Evolutionary conservation across 352 stramenopile species (phyloP).

Genomic region (Phytophthora constricta): DNA sequence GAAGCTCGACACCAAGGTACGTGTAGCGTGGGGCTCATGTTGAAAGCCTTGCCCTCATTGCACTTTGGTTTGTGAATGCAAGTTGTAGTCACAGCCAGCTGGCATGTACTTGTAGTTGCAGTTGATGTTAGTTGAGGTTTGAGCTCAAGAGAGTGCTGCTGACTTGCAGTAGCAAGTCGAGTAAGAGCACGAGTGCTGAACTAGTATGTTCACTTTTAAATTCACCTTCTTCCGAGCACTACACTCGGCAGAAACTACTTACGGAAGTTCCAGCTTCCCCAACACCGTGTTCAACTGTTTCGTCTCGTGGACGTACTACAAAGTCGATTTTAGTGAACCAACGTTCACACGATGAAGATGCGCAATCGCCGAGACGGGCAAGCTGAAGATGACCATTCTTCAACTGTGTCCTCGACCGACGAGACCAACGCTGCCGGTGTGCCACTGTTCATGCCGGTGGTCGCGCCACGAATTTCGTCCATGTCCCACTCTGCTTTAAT

Average conservation of each 20-base stretch:
- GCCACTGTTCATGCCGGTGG: conserved; percentile 10
- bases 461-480: conserved; percentile 3
- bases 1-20: no score
- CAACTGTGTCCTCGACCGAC: no score
- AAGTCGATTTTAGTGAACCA: conserved; percentile 22
- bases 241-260: conserved; percentile 12
- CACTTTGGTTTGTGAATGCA: neutral
- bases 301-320: conserved; percentile 11
- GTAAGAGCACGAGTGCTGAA: no score
- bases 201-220: conserved; percentile 6
- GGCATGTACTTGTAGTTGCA: neutral
- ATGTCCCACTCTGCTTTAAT: conserved; percentile 11
- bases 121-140: neutral
- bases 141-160: neutral
- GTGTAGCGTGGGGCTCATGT: neutral
- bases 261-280: conserved; percentile 16
- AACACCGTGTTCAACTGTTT: neutral
- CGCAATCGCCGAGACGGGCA: neutral
- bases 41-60: neutral
- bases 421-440: neutral
- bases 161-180: neutral
- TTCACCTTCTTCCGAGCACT: neutral
- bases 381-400: neutral
- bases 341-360: conserved; percentile 14
- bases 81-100: neutral